These are phyloP conservation scores for Calonectria montana DNA, from an alignment of 2,329 filamentous ascomycete genomes.

Conservation along the genomic window DNA sequence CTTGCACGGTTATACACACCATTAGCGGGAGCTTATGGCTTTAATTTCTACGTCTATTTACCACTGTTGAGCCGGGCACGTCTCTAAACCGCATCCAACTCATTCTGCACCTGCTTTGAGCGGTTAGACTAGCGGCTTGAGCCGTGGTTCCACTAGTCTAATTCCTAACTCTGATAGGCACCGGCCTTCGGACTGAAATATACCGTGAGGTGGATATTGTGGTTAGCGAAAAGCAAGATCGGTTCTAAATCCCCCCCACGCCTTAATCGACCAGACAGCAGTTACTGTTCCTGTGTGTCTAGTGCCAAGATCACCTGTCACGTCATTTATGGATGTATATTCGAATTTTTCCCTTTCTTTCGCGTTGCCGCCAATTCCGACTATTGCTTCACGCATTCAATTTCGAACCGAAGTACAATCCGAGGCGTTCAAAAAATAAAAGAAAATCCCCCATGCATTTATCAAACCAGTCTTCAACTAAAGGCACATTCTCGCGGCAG, in stretches of 20 bases:
- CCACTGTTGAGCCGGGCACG: not conserved
- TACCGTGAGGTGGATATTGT: not conserved
- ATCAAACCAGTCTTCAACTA: not conserved
- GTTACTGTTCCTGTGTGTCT: not conserved
- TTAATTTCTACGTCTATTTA: not conserved
- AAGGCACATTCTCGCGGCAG: too few relatives aligned
- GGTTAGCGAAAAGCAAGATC: not conserved
- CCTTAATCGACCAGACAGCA: not conserved
- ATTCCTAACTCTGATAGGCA: not conserved
- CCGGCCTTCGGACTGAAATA: not conserved
- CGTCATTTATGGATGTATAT: not conserved
- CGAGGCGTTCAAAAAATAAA: too few relatives aligned
- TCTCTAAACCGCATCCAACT: not conserved
- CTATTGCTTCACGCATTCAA: too few relatives aligned
- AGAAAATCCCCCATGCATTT: not conserved
- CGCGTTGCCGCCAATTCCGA: not conserved
- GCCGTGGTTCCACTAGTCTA: conserved; percentile 3
- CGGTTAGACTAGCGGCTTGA: not conserved
- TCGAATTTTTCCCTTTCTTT: not conserved
- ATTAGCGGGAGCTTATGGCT: not conserved
- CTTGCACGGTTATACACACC: not conserved
- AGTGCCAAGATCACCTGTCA: not conserved
- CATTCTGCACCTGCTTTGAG: not conserved
- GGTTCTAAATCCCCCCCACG: not conserved
- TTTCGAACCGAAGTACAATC: not conserved